Percentiles rank a stretch among this genome's conserved stretches.
Evolutionary conservation across 805 yeast genomes (phyloP).

Genomic region (Torulaspora microellipsoides): DNA sequence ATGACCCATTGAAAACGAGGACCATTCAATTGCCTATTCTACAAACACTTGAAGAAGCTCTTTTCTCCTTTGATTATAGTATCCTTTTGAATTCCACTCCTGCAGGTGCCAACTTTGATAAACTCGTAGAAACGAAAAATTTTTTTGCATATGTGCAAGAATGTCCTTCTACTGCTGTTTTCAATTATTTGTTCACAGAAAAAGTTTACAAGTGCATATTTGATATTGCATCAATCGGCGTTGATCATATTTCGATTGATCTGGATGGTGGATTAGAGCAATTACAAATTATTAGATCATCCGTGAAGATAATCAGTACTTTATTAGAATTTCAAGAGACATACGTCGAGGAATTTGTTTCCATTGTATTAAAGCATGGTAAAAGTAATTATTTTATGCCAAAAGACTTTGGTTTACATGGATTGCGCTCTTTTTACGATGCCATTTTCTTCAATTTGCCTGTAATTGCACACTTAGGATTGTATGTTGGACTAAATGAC

Average conservation of each 20-base stretch:
- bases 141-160: slow-evolving; percentile 50
- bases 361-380: slow-evolving; percentile 32
- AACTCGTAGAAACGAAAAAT: slow-evolving; percentile 41
- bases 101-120: slow-evolving; percentile 47
- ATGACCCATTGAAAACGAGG: slow-evolving; percentile 32
- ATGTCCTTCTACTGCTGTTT: slow-evolving; percentile 64
- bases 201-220: slow-evolving; percentile 54
- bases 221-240: slow-evolving; percentile 51
- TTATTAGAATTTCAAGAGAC: slow-evolving; percentile 53
- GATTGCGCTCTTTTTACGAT: slow-evolving; percentile 61
- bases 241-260: slow-evolving; percentile 43
- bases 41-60: slow-evolving; percentile 44
- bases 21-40: slow-evolving; percentile 53
- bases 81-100: slow-evolving; percentile 51
- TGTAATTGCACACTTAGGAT: slow-evolving; percentile 64
- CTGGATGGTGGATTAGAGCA: slow-evolving; percentile 26
- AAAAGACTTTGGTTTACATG: slow-evolving; percentile 48
- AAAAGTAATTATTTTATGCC: slow-evolving; percentile 29
- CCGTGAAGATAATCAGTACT: slow-evolving; percentile 44
- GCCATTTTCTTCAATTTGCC: slow-evolving; percentile 68
- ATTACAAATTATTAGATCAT: slow-evolving; percentile 35
- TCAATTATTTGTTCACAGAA: slow-evolving; percentile 60
- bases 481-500: slow-evolving; percentile 62
- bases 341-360: slow-evolving; percentile 43
- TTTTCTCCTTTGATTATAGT: slow-evolving; percentile 48